Percentiles rank a stretch among this genome's conserved stretches.
These are phyloP conservation scores for Nasturtium officinale DNA, from an alignment of 345 rosid species.

Conservation along the genomic window DNA sequence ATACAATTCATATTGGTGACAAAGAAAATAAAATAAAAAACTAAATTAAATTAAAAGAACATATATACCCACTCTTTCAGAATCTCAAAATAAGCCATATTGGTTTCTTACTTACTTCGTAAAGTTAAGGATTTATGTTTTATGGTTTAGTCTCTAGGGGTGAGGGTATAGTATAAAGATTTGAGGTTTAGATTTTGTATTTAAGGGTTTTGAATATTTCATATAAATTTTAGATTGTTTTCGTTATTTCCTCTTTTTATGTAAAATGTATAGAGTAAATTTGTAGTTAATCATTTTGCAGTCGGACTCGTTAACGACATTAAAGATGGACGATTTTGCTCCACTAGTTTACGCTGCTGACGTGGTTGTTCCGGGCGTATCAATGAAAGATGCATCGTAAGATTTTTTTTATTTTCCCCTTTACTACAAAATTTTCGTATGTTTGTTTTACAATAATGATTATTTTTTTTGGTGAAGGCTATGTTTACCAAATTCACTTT, in stretches of 20 bases:
- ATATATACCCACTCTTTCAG: too few species aligned
- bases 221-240: not conserved
- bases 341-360: conserved; percentile 67
- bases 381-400: conserved; percentile 48
- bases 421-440: not conserved
- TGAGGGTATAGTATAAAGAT: too few species aligned
- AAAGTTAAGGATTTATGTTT: not conserved
- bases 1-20: too few species aligned
- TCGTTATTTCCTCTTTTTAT: not conserved
- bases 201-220: too few species aligned
- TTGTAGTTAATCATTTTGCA: conserved; percentile 9
- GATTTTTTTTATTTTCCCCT: not conserved
- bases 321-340: conserved; percentile 41
- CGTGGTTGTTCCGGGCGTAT: conserved; percentile 45
- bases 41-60: too few species aligned
- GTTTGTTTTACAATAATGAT: not conserved
- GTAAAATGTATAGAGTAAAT: not conserved
- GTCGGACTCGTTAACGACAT: conserved; percentile 62
- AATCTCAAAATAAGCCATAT: not conserved
- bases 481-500: conserved; percentile 64
- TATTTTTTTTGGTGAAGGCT: conserved; percentile 43
- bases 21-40: too few species aligned
- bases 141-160: not conserved
- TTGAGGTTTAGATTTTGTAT: too few species aligned
- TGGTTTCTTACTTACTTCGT: too few species aligned